phyloP scores from a whole-genome alignment of 306 rosid species.

The Ziziphus jujuba region DNA sequence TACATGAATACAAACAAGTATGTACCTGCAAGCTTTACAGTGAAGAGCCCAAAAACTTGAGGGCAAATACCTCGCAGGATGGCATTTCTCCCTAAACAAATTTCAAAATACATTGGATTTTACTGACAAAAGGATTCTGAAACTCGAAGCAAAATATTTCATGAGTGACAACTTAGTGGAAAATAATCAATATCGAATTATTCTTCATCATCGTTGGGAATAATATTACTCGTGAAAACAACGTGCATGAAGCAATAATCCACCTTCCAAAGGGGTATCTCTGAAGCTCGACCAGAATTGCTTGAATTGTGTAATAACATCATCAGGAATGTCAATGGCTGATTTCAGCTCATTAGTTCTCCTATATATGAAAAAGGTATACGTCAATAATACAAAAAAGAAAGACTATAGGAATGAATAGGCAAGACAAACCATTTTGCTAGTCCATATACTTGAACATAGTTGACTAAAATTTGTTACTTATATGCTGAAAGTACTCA shows the following conservation, averaged over 20 bases:
- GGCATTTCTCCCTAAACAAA: constrained; percentile 86
- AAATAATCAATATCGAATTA: constrained; percentile 5
- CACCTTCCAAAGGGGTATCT: constrained; percentile 83
- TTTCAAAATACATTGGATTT: constrained; percentile 5
- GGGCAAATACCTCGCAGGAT: constrained; percentile 91
- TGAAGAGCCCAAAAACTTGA: constrained; percentile 89
- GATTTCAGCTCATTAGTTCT: constrained; percentile 85
- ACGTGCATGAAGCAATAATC: constrained; percentile 18
- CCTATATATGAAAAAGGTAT: constrained; percentile 41
- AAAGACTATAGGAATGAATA: not conserved
- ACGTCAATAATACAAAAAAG: constrained; percentile 1
- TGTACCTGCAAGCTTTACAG: constrained; percentile 93
- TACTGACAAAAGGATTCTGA: constrained; percentile 17
- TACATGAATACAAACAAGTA: constrained; percentile 2
- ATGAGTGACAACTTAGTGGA: constrained; percentile 5
- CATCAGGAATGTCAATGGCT: constrained; percentile 68
- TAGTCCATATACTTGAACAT: constrained; percentile 17
- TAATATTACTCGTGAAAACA: constrained; percentile 2
- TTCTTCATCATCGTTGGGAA: not conserved
- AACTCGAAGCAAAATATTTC: constrained; percentile 17
- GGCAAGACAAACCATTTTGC: not conserved
- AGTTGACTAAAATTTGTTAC: constrained; percentile 6
- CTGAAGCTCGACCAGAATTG: constrained; percentile 73
- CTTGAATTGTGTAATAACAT: constrained; percentile 52
- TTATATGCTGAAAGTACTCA: not conserved